Percentiles rank a stretch among this genome's conserved stretches.
Conservation (phyloP, 129 eudicot genomes). For the Arctium minus region DNA sequence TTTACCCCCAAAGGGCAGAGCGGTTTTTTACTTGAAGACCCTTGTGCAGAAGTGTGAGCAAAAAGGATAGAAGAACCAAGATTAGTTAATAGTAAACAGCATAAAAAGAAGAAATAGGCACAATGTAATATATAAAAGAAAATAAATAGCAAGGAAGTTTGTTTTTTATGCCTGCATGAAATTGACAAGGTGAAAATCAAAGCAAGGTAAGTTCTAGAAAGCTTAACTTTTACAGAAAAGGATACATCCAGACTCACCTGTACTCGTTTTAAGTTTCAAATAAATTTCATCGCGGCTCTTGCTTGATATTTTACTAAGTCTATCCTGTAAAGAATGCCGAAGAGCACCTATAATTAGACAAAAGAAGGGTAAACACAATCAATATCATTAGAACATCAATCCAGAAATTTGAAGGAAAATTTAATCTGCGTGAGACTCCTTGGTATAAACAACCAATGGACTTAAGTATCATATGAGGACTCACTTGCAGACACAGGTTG, state of each 20-base stretch:
- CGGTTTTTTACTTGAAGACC: too few species aligned
- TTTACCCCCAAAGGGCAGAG: too few species aligned
- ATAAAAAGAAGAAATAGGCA: background rate
- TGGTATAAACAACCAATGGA: conserved; percentile 1
- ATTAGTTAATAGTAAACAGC: background rate
- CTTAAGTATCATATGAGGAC: conserved; percentile 22
- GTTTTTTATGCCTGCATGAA: background rate
- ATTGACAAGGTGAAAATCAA: background rate
- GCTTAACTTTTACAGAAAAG: background rate
- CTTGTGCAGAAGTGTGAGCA: too few species aligned
- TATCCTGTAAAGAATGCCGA: conserved; percentile 92
- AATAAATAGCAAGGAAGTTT: background rate
- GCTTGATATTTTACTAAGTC: conserved; percentile 82
- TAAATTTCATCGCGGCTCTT: conserved; percentile 88
- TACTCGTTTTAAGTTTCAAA: conserved; percentile 89
- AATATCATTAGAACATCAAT: conserved; percentile 18
- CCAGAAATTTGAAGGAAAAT: background rate
- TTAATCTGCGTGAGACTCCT: background rate
- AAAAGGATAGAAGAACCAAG: too few species aligned
- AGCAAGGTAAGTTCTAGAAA: background rate
- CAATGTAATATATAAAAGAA: background rate
- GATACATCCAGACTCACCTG: conserved; percentile 51
- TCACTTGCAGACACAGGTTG: conserved; percentile 98
- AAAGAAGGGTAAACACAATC: conserved; percentile 8
- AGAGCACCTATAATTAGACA: conserved; percentile 59